Evolutionary conservation across 768 basidiomycete genomes (phyloP).

Genomic region (Suillus tomentosus): DNA sequence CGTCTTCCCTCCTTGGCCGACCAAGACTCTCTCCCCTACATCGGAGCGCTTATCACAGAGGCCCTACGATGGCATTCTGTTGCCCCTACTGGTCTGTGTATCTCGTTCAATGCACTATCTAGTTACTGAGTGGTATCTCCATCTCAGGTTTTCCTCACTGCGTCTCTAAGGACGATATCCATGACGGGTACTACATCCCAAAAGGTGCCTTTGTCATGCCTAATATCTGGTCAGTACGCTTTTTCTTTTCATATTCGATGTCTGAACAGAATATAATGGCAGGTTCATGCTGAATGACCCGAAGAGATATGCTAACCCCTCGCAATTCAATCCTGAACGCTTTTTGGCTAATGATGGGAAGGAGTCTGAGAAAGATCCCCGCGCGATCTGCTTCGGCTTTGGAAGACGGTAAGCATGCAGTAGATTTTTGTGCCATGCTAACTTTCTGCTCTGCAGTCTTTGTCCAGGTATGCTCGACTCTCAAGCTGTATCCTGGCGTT

Average conservation of each 20-base stretch:
- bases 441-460: no score
- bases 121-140: constrained; percentile 34
- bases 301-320: no score
- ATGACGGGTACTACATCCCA: constrained; percentile 63
- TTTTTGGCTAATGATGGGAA: no score
- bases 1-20: constrained; percentile 63
- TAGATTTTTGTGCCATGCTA: no score
- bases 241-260: constrained; percentile 16
- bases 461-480: no score
- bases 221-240: constrained; percentile 23
- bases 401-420: no score
- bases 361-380: no score
- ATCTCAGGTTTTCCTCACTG: constrained; percentile 45
- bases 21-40: constrained; percentile 57
- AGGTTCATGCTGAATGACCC: no score
- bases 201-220: constrained; percentile 38
- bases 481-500: no score
- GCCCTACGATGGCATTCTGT: constrained; percentile 47
- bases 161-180: constrained; percentile 57
- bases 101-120: constrained; percentile 28
- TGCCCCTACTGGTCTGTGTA: constrained; percentile 42
- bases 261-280: no score
- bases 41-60: constrained; percentile 62
- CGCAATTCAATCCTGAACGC: no score
- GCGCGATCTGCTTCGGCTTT: no score